Evolutionary conservation across 305 asterid species (phyloP).

Genomic region (Petunia hybrid): DNA sequence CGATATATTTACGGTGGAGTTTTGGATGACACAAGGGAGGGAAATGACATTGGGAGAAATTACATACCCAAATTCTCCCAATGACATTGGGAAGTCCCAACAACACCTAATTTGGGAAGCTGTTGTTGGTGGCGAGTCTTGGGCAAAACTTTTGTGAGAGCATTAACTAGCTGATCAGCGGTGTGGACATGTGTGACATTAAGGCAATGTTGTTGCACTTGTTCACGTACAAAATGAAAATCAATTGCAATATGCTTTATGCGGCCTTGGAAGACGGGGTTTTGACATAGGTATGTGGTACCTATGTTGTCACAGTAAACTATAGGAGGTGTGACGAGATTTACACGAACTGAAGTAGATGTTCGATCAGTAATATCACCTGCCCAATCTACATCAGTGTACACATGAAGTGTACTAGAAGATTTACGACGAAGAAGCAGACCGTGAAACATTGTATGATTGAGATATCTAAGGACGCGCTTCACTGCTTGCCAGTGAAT

Average conservation of each 20-base stretch:
- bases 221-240: too few relatives aligned
- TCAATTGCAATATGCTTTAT: neutral
- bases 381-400: slow-evolving; percentile 2
- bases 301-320: neutral
- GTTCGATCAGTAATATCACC: neutral
- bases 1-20: too few relatives aligned
- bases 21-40: too few relatives aligned
- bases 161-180: neutral
- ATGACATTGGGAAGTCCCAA: too few relatives aligned
- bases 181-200: neutral
- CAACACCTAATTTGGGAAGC: too few relatives aligned
- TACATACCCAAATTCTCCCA: too few relatives aligned
- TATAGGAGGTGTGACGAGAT: neutral
- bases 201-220: neutral
- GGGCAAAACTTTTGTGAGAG: too few relatives aligned
- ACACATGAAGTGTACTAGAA: neutral
- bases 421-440: neutral
- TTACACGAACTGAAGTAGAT: too few relatives aligned
- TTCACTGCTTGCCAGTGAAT: neutral
- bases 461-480: neutral
- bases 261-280: neutral
- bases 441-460: neutral
- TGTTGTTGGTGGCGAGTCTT: too few relatives aligned
- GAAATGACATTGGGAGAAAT: too few relatives aligned
- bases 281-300: neutral